Percentiles rank a stretch among this genome's conserved stretches.
These are phyloP conservation scores for Bonia amplexicaulis DNA, from an alignment of 176 grass and related monocot genomes.

Conservation along the genomic window DNA sequence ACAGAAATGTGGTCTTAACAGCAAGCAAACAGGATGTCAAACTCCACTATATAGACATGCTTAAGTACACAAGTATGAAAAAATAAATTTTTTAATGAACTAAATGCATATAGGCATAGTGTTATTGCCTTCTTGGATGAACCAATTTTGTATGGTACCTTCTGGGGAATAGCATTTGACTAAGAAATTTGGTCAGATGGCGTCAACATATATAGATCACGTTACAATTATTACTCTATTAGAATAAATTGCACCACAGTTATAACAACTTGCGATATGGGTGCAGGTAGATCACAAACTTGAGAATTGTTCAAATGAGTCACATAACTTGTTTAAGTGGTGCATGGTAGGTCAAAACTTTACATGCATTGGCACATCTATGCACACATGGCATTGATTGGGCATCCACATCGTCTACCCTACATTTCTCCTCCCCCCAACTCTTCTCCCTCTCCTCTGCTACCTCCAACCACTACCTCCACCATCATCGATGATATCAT, in stretches of 20 bases:
- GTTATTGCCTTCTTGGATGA: neutral
- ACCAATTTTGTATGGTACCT: neutral
- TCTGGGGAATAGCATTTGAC: neutral
- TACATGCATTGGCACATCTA: too few relatives aligned
- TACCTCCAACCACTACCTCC: too few relatives aligned
- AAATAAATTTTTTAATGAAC: neutral
- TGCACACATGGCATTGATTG: too few relatives aligned
- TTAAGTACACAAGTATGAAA: neutral
- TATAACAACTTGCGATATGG: too few relatives aligned
- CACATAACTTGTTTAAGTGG: neutral
- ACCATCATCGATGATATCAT: too few relatives aligned
- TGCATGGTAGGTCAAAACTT: too few relatives aligned
- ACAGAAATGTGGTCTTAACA: neutral
- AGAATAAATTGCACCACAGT: too few relatives aligned
- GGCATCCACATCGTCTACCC: too few relatives aligned
- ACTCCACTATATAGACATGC: conserved; percentile 7
- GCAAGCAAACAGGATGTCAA: conserved; percentile 6
- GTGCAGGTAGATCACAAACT: too few relatives aligned
- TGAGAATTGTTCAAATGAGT: too few relatives aligned
- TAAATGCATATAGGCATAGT: neutral
- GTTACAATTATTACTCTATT: neutral
- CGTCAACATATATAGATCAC: neutral
- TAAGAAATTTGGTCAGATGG: neutral
- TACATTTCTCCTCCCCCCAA: too few relatives aligned
- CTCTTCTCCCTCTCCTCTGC: too few relatives aligned